Conservation (phyloP, 352 stramenopile species). For the Globisporangium heterothallicum region DNA sequence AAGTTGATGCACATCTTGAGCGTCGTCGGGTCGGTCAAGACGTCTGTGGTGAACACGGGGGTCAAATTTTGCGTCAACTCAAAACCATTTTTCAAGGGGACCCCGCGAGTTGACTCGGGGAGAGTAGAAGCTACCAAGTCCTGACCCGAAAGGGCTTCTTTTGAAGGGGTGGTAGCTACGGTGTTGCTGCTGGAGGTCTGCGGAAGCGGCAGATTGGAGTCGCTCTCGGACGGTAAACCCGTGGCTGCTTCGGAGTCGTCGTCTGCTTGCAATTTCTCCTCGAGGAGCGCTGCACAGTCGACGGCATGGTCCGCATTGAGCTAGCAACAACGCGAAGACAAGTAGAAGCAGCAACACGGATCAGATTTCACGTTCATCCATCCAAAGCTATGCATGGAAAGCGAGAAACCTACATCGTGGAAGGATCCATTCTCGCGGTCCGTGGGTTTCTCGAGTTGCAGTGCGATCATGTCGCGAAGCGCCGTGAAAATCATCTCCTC, state of each 20-base stretch:
- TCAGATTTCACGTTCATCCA: not conserved
- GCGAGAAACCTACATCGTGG: not conserved
- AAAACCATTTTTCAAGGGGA: conserved; percentile 26
- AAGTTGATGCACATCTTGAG: conserved; percentile 73
- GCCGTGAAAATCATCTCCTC: conserved; percentile 38
- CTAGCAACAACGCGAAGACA: not conserved
- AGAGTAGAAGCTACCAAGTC: not conserved
- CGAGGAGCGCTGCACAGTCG: too few species aligned
- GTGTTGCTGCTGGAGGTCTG: not conserved
- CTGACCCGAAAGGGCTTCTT: conserved; percentile 6
- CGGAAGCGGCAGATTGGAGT: not conserved
- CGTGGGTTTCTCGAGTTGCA: conserved; percentile 11
- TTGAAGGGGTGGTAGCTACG: not conserved
- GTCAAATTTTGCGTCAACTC: conserved; percentile 70
- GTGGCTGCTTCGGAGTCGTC: too few species aligned
- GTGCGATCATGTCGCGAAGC: conserved; percentile 29
- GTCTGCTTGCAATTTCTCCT: conserved; percentile 11
- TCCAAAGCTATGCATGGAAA: too few species aligned
- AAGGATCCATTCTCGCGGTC: conserved; percentile 4
- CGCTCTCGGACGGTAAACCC: too few species aligned
- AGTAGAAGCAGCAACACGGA: not conserved
- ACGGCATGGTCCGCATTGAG: not conserved
- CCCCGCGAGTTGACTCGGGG: conserved; percentile 14
- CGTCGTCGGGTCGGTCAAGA: conserved; percentile 61
- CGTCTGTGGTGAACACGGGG: conserved; percentile 75